Conservation (phyloP, 495 filamentous ascomycete genomes). For the Choiromyces venosus region DNA sequence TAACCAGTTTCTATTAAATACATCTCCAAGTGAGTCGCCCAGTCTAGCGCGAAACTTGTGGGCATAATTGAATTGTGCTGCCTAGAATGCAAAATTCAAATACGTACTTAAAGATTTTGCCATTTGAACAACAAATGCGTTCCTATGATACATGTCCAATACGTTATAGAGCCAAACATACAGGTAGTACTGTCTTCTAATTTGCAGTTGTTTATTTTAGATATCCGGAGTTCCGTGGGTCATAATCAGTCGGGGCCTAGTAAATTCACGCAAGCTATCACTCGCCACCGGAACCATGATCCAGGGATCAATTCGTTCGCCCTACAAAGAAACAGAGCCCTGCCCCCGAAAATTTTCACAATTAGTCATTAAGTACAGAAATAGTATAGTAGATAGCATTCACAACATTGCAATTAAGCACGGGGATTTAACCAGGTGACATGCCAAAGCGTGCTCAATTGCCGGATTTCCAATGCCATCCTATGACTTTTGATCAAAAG, state of each 20-base stretch:
- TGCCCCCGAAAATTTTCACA: neutral
- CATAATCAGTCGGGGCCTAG: neutral
- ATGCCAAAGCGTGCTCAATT: neutral
- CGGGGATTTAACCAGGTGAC: neutral
- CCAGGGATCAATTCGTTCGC: neutral
- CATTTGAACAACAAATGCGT: neutral
- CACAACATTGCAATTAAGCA: neutral
- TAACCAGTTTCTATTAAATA: neutral
- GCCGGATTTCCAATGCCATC: neutral
- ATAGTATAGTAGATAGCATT: neutral
- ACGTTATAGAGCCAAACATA: accelerated
- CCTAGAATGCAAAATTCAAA: neutral
- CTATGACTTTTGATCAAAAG: neutral
- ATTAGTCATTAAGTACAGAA: neutral
- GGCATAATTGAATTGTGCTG: neutral
- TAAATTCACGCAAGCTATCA: neutral
- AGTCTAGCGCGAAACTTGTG: neutral
- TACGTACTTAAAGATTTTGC: neutral
- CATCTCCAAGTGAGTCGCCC: neutral
- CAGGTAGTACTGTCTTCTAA: neutral
- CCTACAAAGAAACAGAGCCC: neutral
- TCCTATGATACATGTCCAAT: neutral
- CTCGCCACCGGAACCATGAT: neutral
- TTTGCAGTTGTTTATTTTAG: neutral
- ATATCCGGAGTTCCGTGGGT: neutral